Evolutionary conservation across 2,329 filamentous ascomycete species (phyloP), one percentile per base, ranked within the genome.

Genomic region (Colletotrichum sp.): DNA sequence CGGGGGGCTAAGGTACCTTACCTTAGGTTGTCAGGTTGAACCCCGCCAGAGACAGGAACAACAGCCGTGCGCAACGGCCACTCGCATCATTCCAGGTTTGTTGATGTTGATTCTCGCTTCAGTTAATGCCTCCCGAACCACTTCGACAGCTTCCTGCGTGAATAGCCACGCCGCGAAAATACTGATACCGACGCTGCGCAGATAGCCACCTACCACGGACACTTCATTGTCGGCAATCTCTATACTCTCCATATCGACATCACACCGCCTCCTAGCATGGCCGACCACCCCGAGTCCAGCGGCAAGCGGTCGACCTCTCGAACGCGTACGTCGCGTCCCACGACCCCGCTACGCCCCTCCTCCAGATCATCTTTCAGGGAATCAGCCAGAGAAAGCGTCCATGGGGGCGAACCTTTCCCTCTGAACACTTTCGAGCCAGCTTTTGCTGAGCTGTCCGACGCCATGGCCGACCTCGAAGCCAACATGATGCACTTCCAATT

Each of bases 401-500:
- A 76, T 49, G 82, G 90, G 79, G 84, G 88, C 62, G 86, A 88
- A 16, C 84, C 87, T 44, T 92, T 93, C 75, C 95, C 96, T 1
- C 92, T 99, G 76, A 95, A 96, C 79, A 87, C 90, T 3, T 93
- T 99, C 74, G 96, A 99, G 83, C 95, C 96, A 0, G 94, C 95
- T 16, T 99, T 99, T 84, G 95, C 95, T 16, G 97, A 99, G 86
- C 90, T 99, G 3, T 94, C 95, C 12, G 97, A 99, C 84, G 94
- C 95, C 75, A 96, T 99, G 92, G 95, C 96, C 28, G 97, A 99
- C 81, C 91, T 99, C 12, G 97, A 99, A 87, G 95, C 96, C 76
- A 99, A 99, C 84, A 96, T 99, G 88, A 95, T 98, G 93, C 96
- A 98, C 83, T 93, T 99, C 79, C 96, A 99, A 85, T 88, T 98